Base-by-base conservation (phyloP, 768 basidiomycete species). In the Coprinopsis cinerea region DNA sequence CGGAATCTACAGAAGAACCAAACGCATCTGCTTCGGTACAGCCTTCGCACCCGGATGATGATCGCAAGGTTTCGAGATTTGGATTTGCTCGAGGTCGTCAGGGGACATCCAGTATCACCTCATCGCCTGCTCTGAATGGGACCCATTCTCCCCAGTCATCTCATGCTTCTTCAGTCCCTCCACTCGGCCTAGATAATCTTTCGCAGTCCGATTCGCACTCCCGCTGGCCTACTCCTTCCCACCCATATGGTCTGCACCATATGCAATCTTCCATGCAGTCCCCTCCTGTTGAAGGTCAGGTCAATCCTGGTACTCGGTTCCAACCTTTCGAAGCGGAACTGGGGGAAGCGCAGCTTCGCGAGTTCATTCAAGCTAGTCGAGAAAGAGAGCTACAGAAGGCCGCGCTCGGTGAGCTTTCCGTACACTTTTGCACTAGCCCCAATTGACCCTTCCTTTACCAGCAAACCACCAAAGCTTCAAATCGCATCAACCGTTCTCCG, bases 31-130 rank as follows among this genome's bases (percentile, higher is more conserved):
- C 60, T 20, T 57, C 69, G 17, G 62, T 58, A 15, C 54, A 61
- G 22, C 54, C 69, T 34, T 64, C 71, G 55, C n/a, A 47, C 56
- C 2, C 78, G 25, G 81, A 82, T 52, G 81, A 82, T 46, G 87
- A 89, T 40, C 72, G 85, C 55, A 85, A 83, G 57, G 76, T 88
- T 23, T 91, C 88, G 6, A 77, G 88, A 14, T 91, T 91, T 65
- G 85, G 82, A 18, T 91, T 91, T 59, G 89, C 88, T 14, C 76
- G 84, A 20, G 83, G 85, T 20, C 78, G 79, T 39, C 82, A 81
- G 53, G 75, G 74, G 0, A 80, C 85, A 6, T 3, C 79, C 79
- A 14, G 85, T 83, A 10, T 81, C 83, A 34, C 68, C 76, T 44
- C 79, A 79, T 50, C 70, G 10, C 41, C 41, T 18, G 36, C 36